phyloP scores from a whole-genome alignment of 495 filamentous ascomycete genomes.

The Coniosporium apollinis region DNA sequence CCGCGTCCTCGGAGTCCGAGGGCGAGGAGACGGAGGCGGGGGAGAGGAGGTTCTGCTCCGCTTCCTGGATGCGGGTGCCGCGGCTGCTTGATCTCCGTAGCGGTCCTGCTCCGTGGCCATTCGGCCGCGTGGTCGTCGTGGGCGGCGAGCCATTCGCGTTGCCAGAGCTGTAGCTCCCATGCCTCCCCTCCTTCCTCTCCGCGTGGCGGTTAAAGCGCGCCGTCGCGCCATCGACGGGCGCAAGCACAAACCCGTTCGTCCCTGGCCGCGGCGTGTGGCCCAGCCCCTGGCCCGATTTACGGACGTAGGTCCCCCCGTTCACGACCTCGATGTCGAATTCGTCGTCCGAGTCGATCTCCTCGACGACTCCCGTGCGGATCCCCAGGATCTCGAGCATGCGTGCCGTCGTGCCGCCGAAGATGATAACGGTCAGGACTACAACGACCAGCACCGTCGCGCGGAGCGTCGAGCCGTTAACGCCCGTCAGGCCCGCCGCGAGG shows the following conservation, averaged over 20 bases:
- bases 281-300: conserved; percentile 44
- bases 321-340: conserved; percentile 95
- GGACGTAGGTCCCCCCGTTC: conserved; percentile 49
- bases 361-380: conserved; percentile 86
- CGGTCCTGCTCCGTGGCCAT: too few relatives aligned
- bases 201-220: conserved; percentile 20
- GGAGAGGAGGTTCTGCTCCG: conserved; percentile 50
- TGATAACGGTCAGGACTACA: conserved; percentile 93
- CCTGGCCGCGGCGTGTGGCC: conserved; percentile 55
- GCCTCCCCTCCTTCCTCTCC: conserved; percentile 16
- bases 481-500: conserved; percentile 73
- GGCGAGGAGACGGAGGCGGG: conserved; percentile 37
- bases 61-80: conserved; percentile 24
- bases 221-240: conserved; percentile 25
- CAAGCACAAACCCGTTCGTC: conserved; percentile 37
- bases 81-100: conserved; percentile 33
- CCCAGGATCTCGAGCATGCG: conserved; percentile 94
- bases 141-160: conserved; percentile 19
- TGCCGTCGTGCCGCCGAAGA: conserved; percentile 96
- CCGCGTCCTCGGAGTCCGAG: conserved; percentile 32
- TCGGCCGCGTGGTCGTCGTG: conserved; percentile 25
- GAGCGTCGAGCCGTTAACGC: conserved; percentile 58
- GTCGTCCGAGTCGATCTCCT: conserved; percentile 92
- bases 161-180: conserved; percentile 37
- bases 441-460: conserved; percentile 90